Evolutionary conservation across 371 early-diverging fungal species (phyloP), one percentile per base, ranked within the genome.

Genomic region (Mucor lusitanicus): DNA sequence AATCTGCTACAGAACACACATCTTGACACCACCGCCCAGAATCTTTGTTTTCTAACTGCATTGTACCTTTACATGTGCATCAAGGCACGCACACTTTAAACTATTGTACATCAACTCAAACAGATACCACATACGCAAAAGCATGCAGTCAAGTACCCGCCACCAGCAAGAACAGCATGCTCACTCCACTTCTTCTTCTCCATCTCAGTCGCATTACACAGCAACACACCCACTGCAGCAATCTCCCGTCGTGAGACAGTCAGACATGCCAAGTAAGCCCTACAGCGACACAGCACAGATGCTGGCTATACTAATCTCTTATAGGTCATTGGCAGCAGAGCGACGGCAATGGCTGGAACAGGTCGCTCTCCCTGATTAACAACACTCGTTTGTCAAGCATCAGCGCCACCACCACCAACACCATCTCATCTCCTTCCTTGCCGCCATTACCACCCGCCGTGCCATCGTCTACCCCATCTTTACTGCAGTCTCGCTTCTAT

Each of bases 401-500:
- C 0, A 55, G 17, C 12, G n/a, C 55, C 17, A n/a, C 55, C 1
- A 55, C 55, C 28, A 25, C n/a, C n/a, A n/a, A n/a, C n/a, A n/a
- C n/a, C n/a, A n/a, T n/a, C 28, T 37, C 59, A 8, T 57, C 64
- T 1, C 21, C 57, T 42, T 56, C 64, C 40, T 32, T 57, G 21
- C 56, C 64, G 12, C 54, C 57, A 21, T 15, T 56, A 37, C 59
- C 58, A 11, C 59, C 59, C 35, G 39, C n/a, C n/a, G n/a, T 59
- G 3, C n/a, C 27, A 23, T 48, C 65, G 3, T 44, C 42, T 3
- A 32, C 57, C 7, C 42, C 37, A 1, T 46, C 57, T 0, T 35
- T 61, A 9, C 35, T 61, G 25, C 62, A 32, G 7, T 23, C 62
- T 42, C 32, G 30, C 15, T 32, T 32, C 21, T 54, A 37, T 7